These are phyloP conservation scores for Lactifluus volemus DNA, from an alignment of 768 basidiomycete genomes.

Conservation along the genomic window DNA sequence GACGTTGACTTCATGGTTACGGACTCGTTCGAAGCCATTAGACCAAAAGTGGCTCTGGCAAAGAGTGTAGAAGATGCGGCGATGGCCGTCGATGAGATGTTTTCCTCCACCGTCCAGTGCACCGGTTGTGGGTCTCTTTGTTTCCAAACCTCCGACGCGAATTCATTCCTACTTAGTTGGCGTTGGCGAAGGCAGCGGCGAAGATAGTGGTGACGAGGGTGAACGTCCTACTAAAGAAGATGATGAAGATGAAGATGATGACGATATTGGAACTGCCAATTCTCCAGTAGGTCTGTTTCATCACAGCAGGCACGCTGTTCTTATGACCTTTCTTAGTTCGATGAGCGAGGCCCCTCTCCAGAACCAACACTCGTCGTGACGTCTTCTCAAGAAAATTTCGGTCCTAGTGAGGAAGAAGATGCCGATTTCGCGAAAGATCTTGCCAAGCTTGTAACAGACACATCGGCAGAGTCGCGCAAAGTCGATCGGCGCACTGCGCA, in stretches of 20 bases:
- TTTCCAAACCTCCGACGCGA: constrained; percentile 6
- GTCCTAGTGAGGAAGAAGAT: constrained; percentile 83
- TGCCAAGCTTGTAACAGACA: constrained; percentile 89
- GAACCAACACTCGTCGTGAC: constrained; percentile 65
- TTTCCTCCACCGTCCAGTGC: constrained; percentile 56
- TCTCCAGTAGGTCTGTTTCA: constrained; percentile 40
- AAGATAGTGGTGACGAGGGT: constrained; percentile 39
- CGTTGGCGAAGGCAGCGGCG: constrained; percentile 48
- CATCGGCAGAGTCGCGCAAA: constrained; percentile 71
- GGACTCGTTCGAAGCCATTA: constrained; percentile 89
- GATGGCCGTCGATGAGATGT: constrained; percentile 81
- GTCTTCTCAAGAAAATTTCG: constrained; percentile 62
- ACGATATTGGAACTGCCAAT: constrained; percentile 36
- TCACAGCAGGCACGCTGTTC: background rate
- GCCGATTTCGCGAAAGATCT: constrained; percentile 93
- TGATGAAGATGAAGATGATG: constrained; percentile 66
- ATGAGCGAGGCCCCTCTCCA: constrained; percentile 71
- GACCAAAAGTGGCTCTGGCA: constrained; percentile 64
- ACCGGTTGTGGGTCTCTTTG: constrained; percentile 38
- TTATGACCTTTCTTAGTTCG: constrained; percentile 32
- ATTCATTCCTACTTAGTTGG: constrained; percentile 21
- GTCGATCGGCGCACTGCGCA: constrained; percentile 84
- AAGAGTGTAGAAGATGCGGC: constrained; percentile 85
- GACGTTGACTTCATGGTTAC: constrained; percentile 96
- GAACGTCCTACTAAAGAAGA: constrained; percentile 41